Conservation (phyloP, 495 filamentous ascomycete species). For the Penicillium egyptiacum region DNA sequence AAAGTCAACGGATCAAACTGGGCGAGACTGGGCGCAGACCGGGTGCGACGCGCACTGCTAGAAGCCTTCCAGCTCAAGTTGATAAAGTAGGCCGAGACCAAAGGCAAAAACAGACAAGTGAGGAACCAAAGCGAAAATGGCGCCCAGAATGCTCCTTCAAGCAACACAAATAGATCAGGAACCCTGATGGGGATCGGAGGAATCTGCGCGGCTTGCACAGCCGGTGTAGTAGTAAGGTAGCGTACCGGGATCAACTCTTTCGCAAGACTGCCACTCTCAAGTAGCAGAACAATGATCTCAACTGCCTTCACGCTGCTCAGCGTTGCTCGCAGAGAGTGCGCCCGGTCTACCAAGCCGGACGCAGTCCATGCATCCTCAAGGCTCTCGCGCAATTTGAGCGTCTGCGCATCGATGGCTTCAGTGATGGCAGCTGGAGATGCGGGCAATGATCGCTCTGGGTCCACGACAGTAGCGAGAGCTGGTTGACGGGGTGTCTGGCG, state of each 20-base stretch:
- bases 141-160: slow-evolving; percentile 78
- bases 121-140: slow-evolving; percentile 75
- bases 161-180: slow-evolving; percentile 79
- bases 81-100: slow-evolving; percentile 77
- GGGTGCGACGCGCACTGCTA: slow-evolving; percentile 27
- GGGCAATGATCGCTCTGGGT: slow-evolving; percentile 51
- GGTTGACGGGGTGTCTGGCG: slow-evolving; percentile 31
- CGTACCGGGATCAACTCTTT: slow-evolving; percentile 56
- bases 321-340: slow-evolving; percentile 55
- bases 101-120: slow-evolving; percentile 68
- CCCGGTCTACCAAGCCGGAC: slow-evolving; percentile 44
- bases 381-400: slow-evolving; percentile 58
- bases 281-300: slow-evolving; percentile 60
- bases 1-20: slow-evolving; percentile 83
- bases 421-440: slow-evolving; percentile 82
- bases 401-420: slow-evolving; percentile 74
- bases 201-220: slow-evolving; percentile 44
- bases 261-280: slow-evolving; percentile 54
- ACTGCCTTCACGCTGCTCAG: slow-evolving; percentile 70
- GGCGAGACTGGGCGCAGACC: slow-evolving; percentile 40
- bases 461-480: slow-evolving; percentile 12
- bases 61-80: slow-evolving; percentile 65
- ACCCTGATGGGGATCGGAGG: slow-evolving; percentile 57
- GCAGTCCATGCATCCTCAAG: slow-evolving; percentile 44
- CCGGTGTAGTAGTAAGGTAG: slow-evolving; percentile 69